Evolutionary conservation across 192 early-diverging fungal genomes (phyloP).

Genomic region (Entomortierella lignicola): DNA sequence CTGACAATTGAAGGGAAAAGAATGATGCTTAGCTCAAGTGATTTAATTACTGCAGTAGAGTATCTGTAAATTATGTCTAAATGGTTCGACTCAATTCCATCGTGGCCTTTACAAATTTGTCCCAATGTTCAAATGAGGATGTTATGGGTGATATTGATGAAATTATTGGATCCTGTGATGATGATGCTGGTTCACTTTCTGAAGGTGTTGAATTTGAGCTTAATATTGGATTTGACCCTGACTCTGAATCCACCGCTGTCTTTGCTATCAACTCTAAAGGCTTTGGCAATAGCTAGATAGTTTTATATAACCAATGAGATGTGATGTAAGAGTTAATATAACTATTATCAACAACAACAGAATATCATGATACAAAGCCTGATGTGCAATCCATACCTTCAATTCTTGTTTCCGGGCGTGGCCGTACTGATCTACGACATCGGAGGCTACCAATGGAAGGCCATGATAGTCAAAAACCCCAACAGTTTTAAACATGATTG

Average conservation of each 20-base stretch:
- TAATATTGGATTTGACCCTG: too few relatives aligned
- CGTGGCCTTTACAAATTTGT: conserved; percentile 1
- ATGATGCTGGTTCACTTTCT: neutral
- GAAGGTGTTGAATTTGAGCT: too few relatives aligned
- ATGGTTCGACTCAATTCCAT: conserved; percentile 7
- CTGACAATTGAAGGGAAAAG: neutral
- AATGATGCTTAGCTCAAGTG: too few relatives aligned
- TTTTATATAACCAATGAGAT: too few relatives aligned
- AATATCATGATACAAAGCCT: neutral
- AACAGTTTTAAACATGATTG: conserved; percentile 30
- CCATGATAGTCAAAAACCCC: conserved; percentile 33
- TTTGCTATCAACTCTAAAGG: neutral
- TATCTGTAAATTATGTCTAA: neutral
- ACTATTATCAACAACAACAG: too few relatives aligned
- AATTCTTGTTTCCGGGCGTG: conserved; percentile 28
- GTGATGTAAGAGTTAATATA: too few relatives aligned
- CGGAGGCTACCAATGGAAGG: conserved; percentile 26
- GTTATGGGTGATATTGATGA: conserved; percentile 4
- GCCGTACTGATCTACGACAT: conserved; percentile 30
- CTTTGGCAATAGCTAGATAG: conserved; percentile 27
- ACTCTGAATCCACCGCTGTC: too few relatives aligned
- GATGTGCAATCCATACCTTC: conserved; percentile 16
- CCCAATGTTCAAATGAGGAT: conserved; percentile 11
- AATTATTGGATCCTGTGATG: too few relatives aligned
- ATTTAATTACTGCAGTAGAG: too few relatives aligned